phyloP scores from a whole-genome alignment of 2,329 filamentous ascomycete species.

The Falciphora oryzae region DNA sequence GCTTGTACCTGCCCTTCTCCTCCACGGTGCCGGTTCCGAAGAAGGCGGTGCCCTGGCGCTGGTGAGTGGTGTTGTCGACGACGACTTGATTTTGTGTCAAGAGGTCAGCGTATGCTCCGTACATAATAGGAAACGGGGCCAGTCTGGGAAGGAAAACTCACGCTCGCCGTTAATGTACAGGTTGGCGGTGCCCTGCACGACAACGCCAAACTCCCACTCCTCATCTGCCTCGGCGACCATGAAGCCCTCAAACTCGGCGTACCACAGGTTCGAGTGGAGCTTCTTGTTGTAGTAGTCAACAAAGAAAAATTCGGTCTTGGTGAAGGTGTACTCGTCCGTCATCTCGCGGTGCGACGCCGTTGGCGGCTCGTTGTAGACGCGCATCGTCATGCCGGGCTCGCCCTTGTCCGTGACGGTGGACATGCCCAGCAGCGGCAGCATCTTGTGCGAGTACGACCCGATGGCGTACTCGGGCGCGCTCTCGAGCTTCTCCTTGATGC shows the following conservation, averaged over 20 bases:
- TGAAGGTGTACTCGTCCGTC: conserved; percentile 44
- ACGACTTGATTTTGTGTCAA: conserved; percentile 31
- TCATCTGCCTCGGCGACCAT: conserved; percentile 55
- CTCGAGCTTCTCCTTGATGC: conserved; percentile 52
- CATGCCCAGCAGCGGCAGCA: conserved; percentile 52
- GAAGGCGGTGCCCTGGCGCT: conserved; percentile 53
- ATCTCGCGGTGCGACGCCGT: conserved; percentile 37
- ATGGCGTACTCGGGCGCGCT: conserved; percentile 45
- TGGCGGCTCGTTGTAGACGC: conserved; percentile 55
- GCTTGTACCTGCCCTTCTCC: conserved; percentile 45
- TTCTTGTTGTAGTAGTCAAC: conserved; percentile 48
- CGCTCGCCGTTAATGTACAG: conserved; percentile 54
- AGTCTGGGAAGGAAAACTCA: background rate
- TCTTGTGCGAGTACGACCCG: conserved; percentile 59
- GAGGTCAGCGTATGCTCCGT: too few relatives aligned
- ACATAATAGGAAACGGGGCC: background rate
- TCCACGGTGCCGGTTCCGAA: conserved; percentile 55
- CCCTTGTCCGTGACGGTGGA: conserved; percentile 43
- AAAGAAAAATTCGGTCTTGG: conserved; percentile 43
- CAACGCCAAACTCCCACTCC: conserved; percentile 59
- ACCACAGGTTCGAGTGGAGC: conserved; percentile 47
- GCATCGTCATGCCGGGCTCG: conserved; percentile 54
- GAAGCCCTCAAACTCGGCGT: conserved; percentile 54
- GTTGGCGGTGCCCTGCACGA: conserved; percentile 60
- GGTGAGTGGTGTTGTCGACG: conserved; percentile 61